These are phyloP conservation scores for Mimosa bimucronata DNA, from an alignment of 306 rosid species.

Conservation along the genomic window DNA sequence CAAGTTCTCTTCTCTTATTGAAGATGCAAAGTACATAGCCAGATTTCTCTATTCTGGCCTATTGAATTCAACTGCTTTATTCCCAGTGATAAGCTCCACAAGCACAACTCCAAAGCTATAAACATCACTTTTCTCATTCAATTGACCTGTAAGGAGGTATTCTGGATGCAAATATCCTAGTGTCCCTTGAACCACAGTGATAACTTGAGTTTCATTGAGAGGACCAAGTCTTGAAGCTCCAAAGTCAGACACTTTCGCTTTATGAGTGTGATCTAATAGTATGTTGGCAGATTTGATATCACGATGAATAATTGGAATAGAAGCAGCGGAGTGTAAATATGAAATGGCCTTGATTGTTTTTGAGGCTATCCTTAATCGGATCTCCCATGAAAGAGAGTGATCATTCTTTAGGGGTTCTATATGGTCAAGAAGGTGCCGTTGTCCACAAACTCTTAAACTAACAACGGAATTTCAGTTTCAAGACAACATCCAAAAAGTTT, in stretches of 20 bases:
- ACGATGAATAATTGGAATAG: constrained; percentile 43
- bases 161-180: neutral
- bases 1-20: neutral
- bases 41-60: neutral
- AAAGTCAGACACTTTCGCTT: constrained; percentile 20
- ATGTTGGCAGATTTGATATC: constrained; percentile 46
- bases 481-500: neutral
- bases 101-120: constrained; percentile 17
- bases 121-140: constrained; percentile 11
- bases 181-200: constrained; percentile 22
- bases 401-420: neutral
- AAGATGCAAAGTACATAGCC: constrained; percentile 16
- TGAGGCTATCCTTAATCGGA: constrained; percentile 27
- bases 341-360: constrained; percentile 36
- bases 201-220: constrained; percentile 41
- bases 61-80: neutral
- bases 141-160: neutral
- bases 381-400: neutral
- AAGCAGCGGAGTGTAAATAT: constrained; percentile 40
- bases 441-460: neutral
- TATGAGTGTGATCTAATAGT: constrained; percentile 28
- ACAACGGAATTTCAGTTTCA: neutral
- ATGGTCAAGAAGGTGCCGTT: neutral
- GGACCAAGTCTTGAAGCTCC: constrained; percentile 58
- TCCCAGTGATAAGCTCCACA: neutral